phyloP scores from a whole-genome alignment of 768 basidiomycete genomes.

The Tremella fuciformis region DNA sequence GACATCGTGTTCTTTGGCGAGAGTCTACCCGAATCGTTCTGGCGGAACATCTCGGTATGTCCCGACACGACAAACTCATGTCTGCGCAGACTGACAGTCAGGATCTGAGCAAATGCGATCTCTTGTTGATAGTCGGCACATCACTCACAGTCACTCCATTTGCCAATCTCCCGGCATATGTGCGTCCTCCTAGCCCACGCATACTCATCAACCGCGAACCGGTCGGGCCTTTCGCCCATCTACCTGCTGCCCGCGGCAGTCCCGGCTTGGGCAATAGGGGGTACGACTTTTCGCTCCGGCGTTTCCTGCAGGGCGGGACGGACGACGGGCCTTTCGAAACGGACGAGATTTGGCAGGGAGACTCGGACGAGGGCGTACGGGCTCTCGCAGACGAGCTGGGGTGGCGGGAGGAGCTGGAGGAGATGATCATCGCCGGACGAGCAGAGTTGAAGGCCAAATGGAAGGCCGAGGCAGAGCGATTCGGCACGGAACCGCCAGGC shows the following conservation, averaged over 20 bases:
- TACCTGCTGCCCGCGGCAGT: not conserved
- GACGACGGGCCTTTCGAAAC: not conserved
- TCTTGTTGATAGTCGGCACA: constrained; percentile 87
- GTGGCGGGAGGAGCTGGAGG: constrained; percentile 56
- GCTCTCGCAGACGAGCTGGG: constrained; percentile 67
- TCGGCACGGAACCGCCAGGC: no score
- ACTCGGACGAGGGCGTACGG: constrained; percentile 62
- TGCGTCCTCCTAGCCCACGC: constrained; percentile 64
- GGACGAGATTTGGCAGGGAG: constrained; percentile 31
- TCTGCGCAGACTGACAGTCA: constrained; percentile 10
- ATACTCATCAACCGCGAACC: constrained; percentile 83
- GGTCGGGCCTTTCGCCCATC: constrained; percentile 58
- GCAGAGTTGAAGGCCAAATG: constrained; percentile 11
- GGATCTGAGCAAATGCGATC: constrained; percentile 65
- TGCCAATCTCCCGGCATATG: constrained; percentile 67
- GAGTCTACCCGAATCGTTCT: constrained; percentile 67
- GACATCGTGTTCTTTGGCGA: constrained; percentile 90
- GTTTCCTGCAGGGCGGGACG: constrained; percentile 1
- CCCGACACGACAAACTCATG: not conserved
- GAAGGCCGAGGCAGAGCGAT: not conserved
- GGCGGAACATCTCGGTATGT: constrained; percentile 56
- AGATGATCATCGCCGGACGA: constrained; percentile 16
- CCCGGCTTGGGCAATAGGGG: not conserved
- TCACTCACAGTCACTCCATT: constrained; percentile 70
- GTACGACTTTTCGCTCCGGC: no score